Evolutionary conservation across 1,139 yeast species (phyloP).

Genomic region (Blastobotrys raffinosifermentans): DNA sequence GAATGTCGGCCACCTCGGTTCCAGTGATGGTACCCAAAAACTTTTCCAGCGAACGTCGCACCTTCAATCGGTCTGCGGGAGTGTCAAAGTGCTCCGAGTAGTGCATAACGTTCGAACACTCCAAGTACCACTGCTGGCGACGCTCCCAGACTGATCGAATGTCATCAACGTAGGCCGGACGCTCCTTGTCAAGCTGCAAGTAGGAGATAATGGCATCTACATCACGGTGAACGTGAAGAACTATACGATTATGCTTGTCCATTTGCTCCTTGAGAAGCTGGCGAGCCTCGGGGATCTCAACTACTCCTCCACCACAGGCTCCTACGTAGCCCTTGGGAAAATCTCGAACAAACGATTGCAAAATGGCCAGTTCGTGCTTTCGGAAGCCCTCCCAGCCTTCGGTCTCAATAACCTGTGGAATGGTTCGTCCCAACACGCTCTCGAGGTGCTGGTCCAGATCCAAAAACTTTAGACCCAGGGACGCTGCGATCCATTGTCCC

Average conservation of each 20-base stretch:
- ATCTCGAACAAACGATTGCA: slow-evolving; percentile 45
- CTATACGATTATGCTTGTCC: slow-evolving; percentile 55
- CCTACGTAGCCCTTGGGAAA: slow-evolving; percentile 58
- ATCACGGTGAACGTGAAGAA: slow-evolving; percentile 85
- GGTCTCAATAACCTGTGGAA: slow-evolving; percentile 59
- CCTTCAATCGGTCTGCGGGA: slow-evolving; percentile 48
- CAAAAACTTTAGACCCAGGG: slow-evolving; percentile 63
- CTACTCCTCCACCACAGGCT: slow-evolving; percentile 97
- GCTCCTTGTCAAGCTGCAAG: slow-evolving; percentile 65
- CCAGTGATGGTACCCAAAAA: slow-evolving; percentile 67
- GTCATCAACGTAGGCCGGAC: slow-evolving; percentile 81
- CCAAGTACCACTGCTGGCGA: slow-evolving; percentile 74
- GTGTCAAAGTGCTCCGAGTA: slow-evolving; percentile 67
- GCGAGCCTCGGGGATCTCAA: slow-evolving; percentile 70
- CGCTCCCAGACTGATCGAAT: slow-evolving; percentile 76
- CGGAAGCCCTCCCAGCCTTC: slow-evolving; percentile 90
- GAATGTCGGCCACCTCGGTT: slow-evolving; percentile 36
- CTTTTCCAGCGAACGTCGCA: slow-evolving; percentile 54
- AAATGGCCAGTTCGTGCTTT: slow-evolving; percentile 53
- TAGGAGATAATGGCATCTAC: slow-evolving; percentile 73
- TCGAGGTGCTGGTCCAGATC: slow-evolving; percentile 79
- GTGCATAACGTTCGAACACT: slow-evolving; percentile 73
- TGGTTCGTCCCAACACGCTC: slow-evolving; percentile 45
- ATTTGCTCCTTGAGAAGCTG: slow-evolving; percentile 50
- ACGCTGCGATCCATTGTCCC: slow-evolving; percentile 71